These are phyloP conservation scores for Phytophthora citricola DNA, from an alignment of 352 stramenopile genomes.

Conservation along the genomic window DNA sequence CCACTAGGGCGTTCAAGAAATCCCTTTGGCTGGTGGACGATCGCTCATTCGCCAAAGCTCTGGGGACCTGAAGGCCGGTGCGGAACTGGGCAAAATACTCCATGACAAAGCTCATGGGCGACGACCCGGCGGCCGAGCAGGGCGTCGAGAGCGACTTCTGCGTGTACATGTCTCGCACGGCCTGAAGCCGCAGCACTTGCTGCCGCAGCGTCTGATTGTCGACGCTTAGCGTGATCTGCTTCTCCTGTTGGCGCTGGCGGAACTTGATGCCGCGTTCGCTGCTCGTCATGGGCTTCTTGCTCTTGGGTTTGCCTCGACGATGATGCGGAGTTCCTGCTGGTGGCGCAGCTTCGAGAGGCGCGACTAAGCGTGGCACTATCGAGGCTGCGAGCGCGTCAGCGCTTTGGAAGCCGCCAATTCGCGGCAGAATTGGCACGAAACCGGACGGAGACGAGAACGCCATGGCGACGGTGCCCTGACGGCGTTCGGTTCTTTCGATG, in stretches of 20 bases:
- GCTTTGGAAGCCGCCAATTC: background rate
- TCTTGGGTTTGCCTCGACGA: constrained; percentile 18
- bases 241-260: constrained; percentile 34
- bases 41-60: background rate
- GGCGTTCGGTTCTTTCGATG: too few species aligned
- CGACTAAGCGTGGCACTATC: constrained; percentile 1
- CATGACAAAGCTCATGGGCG: constrained; percentile 38
- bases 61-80: constrained; percentile 24
- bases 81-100: constrained; percentile 55
- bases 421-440: constrained; percentile 24
- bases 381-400: background rate
- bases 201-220: constrained; percentile 26
- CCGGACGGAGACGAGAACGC: background rate
- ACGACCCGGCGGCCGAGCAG: constrained; percentile 9
- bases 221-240: constrained; percentile 17
- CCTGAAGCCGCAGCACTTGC: constrained; percentile 34
- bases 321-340: background rate
- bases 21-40: constrained; percentile 23
- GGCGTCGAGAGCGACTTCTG: constrained; percentile 23
- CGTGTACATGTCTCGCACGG: constrained; percentile 23
- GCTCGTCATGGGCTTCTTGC: constrained; percentile 28
- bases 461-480: constrained; percentile 2
- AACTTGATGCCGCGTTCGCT: constrained; percentile 43
- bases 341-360: background rate
- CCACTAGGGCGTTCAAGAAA: constrained; percentile 36